Percentiles rank a stretch among this genome's conserved stretches.
These are phyloP conservation scores for Gonapodya prolifera DNA, from an alignment of 192 early-diverging fungal species.

Conservation along the genomic window DNA sequence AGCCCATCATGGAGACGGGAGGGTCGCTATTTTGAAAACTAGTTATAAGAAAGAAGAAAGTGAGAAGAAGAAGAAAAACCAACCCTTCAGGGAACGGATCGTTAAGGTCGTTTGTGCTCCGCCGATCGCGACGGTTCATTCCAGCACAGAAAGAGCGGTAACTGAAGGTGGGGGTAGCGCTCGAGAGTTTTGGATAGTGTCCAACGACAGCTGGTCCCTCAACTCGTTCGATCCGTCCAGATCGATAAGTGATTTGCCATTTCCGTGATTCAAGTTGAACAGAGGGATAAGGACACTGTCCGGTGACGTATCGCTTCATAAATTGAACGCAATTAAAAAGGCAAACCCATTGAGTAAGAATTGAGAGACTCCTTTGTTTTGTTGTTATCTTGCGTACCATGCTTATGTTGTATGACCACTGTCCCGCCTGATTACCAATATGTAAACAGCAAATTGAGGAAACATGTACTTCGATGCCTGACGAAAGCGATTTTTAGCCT, in stretches of 20 bases:
- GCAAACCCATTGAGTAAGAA: not conserved
- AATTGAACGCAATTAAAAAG: not conserved
- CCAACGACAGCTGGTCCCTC: slow-evolving; percentile 3
- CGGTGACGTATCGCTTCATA: not conserved
- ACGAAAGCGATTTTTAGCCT: too few species aligned
- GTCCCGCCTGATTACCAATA: not conserved
- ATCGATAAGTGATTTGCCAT: not conserved
- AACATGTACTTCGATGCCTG: slow-evolving; percentile 1
- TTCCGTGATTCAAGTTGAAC: not conserved
- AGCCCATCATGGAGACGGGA: not conserved
- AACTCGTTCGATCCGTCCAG: not conserved
- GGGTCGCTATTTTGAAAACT: not conserved
- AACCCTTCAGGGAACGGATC: not conserved
- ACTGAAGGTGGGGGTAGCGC: not conserved
- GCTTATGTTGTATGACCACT: not conserved
- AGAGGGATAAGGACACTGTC: slow-evolving; percentile 1
- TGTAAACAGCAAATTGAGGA: not conserved
- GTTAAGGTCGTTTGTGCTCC: not conserved
- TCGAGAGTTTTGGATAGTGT: not conserved
- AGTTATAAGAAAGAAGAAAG: not conserved
- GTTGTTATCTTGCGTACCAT: not conserved
- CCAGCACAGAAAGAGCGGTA: not conserved
- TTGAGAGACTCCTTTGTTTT: not conserved
- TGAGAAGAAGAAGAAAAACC: not conserved
- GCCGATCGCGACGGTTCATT: not conserved